phyloP scores from a whole-genome alignment of 1,284 basidiomycete species.

The Sporisorium iseilematis-ciliati region DNA sequence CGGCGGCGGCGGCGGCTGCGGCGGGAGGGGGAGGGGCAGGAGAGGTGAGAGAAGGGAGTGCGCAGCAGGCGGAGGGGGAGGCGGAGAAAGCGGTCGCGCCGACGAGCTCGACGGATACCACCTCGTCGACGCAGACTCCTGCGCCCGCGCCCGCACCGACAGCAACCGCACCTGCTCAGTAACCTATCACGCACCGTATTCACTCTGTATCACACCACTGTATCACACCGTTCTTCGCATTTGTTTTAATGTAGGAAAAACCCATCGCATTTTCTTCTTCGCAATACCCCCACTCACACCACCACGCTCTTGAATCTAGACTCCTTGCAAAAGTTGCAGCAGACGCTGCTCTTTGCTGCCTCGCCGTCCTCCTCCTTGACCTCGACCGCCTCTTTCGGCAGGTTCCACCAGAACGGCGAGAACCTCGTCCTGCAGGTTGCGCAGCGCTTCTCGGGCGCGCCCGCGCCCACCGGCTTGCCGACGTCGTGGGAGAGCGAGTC shows the following conservation, averaged over 20 bases:
- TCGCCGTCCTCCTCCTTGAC: not conserved
- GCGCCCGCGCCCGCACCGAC: too few relatives aligned
- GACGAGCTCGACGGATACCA: not conserved
- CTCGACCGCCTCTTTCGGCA: constrained; percentile 12
- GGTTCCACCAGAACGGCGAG: constrained; percentile 51
- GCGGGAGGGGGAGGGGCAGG: not conserved
- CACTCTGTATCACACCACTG: too few relatives aligned
- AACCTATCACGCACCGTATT: too few relatives aligned
- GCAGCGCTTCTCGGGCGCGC: constrained; percentile 22
- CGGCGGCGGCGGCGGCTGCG: constrained; percentile 53
- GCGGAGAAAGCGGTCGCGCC: not conserved
- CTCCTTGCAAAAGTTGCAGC: constrained; percentile 48
- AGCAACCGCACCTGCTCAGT: too few relatives aligned
- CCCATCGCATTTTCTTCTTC: too few relatives aligned
- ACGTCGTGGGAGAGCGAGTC: constrained; percentile 19
- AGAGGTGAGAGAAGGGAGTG: not conserved
- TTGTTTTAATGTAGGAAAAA: too few relatives aligned
- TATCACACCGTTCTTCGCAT: too few relatives aligned
- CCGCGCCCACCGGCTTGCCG: not conserved
- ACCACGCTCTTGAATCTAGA: constrained; percentile 18
- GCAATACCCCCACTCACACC: not conserved
- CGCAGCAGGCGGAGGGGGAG: not conserved
- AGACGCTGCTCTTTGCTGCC: not conserved
- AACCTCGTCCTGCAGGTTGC: constrained; percentile 34
- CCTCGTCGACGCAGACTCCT: not conserved